phyloP scores from a whole-genome alignment of 148 eudicot genomes.

The Limonium bicolor region DNA sequence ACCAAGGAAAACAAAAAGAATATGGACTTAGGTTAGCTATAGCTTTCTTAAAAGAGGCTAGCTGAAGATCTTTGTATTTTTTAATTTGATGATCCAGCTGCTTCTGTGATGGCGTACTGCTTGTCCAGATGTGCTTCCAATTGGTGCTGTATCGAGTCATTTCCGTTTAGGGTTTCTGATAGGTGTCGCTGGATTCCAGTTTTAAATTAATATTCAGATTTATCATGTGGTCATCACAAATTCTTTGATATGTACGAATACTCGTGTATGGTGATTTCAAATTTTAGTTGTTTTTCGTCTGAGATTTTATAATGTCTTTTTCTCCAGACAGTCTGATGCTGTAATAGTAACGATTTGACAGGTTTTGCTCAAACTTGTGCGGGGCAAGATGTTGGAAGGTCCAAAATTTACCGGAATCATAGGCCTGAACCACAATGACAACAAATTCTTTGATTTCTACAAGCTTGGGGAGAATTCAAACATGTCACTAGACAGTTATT shows the following conservation, averaged over 20 bases:
- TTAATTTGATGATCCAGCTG: too few species aligned
- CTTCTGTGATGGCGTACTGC: too few species aligned
- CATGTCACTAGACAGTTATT: constrained; percentile 50
- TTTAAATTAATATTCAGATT: not conserved
- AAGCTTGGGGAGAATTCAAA: constrained; percentile 53
- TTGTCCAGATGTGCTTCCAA: too few species aligned
- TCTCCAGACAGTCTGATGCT: constrained; percentile 13
- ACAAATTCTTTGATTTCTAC: constrained; percentile 34
- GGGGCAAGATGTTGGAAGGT: constrained; percentile 43
- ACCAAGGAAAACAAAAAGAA: too few species aligned
- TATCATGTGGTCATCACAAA: too few species aligned
- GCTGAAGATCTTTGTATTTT: too few species aligned
- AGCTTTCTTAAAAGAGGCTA: too few species aligned
- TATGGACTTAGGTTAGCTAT: too few species aligned
- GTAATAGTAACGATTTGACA: constrained; percentile 7
- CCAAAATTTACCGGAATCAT: constrained; percentile 42
- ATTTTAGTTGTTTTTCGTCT: not conserved
- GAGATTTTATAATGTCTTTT: not conserved
- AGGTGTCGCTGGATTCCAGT: not conserved
- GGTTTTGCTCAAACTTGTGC: not conserved
- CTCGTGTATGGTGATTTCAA: too few species aligned
- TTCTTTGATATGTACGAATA: too few species aligned
- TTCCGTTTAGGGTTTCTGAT: not conserved
- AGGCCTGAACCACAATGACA: constrained; percentile 32
- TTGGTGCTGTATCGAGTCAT: not conserved